These are phyloP conservation scores for Aureobasidium namibiae DNA, from an alignment of 2,329 filamentous ascomycete genomes.

Conservation along the genomic window DNA sequence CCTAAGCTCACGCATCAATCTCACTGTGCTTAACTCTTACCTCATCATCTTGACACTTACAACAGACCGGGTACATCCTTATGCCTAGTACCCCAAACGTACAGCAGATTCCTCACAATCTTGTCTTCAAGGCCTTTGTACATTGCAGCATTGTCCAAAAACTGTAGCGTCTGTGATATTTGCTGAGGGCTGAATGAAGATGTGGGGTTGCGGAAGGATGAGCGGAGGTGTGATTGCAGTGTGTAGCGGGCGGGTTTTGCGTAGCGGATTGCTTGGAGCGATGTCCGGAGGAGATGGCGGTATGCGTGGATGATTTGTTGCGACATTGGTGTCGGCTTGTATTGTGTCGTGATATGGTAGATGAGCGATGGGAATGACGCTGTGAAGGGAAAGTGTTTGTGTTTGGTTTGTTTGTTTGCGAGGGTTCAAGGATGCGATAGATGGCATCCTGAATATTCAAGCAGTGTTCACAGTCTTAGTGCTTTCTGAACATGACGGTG, in stretches of 20 bases:
- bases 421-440: background rate
- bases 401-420: conserved; percentile 9
- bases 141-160: conserved; percentile 56
- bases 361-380: background rate
- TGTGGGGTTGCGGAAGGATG: conserved; percentile 30
- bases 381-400: background rate
- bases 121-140: conserved; percentile 62
- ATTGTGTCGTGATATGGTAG: background rate
- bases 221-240: conserved; percentile 44
- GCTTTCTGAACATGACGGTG: background rate
- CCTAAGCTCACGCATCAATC: background rate
- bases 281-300: conserved; percentile 57
- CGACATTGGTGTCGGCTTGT: background rate
- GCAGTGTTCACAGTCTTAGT: background rate
- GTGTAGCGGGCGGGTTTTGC: conserved; percentile 59
- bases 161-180: conserved; percentile 60
- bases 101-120: conserved; percentile 61
- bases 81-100: conserved; percentile 30
- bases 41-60: background rate
- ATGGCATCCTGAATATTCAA: background rate
- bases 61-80: background rate
- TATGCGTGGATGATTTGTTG: conserved; percentile 52
- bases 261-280: conserved; percentile 64
- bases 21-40: background rate
- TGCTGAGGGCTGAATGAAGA: conserved; percentile 22